Evolutionary conservation across 352 stramenopile species (phyloP).

Genomic region (Pythium pectinolyticum): DNA sequence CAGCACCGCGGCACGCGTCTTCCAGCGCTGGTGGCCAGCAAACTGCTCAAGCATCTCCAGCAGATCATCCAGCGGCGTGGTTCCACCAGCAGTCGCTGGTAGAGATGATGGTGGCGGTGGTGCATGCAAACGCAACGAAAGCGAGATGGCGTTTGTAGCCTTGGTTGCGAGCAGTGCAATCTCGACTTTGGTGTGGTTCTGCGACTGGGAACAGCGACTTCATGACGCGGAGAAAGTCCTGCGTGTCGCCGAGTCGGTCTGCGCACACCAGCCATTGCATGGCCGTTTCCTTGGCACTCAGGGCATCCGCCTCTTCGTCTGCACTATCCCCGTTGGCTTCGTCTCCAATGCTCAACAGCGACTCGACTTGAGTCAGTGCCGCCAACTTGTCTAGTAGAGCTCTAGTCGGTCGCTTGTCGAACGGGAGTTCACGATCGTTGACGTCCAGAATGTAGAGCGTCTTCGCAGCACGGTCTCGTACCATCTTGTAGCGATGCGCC

Average conservation of each 20-base stretch:
- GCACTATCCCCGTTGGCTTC: slow-evolving; percentile 20
- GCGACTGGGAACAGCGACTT: slow-evolving; percentile 55
- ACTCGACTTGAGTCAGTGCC: slow-evolving; percentile 9
- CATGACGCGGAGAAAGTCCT: slow-evolving; percentile 46
- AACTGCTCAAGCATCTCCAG: slow-evolving; percentile 48
- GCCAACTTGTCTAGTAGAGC: slow-evolving; percentile 17
- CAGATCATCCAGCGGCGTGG: slow-evolving; percentile 24
- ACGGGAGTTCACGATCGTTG: background rate
- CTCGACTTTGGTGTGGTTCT: slow-evolving; percentile 69
- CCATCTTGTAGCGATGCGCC: slow-evolving; percentile 79
- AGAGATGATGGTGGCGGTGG: no score
- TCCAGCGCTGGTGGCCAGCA: slow-evolving; percentile 49
- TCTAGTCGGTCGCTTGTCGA: background rate
- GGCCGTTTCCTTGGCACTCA: slow-evolving; percentile 64
- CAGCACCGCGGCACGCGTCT: slow-evolving; percentile 65
- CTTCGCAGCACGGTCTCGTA: slow-evolving; percentile 59
- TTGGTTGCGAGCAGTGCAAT: slow-evolving; percentile 68
- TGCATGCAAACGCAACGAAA: slow-evolving; percentile 55
- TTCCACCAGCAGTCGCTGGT: slow-evolving; percentile 6
- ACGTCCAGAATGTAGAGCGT: slow-evolving; percentile 57
- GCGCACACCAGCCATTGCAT: slow-evolving; percentile 67
- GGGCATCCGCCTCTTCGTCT: slow-evolving; percentile 19
- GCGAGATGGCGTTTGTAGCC: slow-evolving; percentile 50
- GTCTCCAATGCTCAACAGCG: slow-evolving; percentile 1
- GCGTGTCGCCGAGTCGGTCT: slow-evolving; percentile 49